These are phyloP conservation scores for Penicillium paneum DNA, from an alignment of 2,329 filamentous ascomycete genomes.

Conservation along the genomic window DNA sequence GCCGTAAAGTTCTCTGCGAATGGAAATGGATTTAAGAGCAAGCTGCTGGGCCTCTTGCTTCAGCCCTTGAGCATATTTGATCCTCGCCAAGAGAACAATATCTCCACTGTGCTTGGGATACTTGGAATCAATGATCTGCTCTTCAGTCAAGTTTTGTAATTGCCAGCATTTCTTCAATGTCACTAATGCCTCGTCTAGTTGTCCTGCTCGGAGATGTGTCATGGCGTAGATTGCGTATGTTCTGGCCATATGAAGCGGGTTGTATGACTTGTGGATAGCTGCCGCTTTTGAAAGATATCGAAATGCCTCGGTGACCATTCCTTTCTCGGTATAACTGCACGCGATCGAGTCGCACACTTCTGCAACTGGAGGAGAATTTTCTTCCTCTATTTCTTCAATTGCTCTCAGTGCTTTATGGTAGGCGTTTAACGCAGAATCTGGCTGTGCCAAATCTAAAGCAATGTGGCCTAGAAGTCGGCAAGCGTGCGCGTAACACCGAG, in stretches of 20 bases:
- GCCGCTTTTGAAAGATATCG: neutral
- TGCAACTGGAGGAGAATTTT: neutral
- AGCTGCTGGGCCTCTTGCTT: neutral
- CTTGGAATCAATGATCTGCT: neutral
- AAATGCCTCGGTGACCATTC: neutral
- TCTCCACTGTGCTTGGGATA: neutral
- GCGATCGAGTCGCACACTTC: neutral
- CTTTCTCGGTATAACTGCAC: neutral
- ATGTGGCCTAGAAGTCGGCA: neutral
- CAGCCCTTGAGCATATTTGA: neutral
- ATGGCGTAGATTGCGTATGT: conserved; percentile 1
- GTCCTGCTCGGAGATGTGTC: neutral
- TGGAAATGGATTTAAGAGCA: neutral
- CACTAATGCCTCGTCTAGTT: neutral
- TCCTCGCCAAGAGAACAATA: neutral
- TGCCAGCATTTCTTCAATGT: neutral
- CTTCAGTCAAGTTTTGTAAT: neutral
- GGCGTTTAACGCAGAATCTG: neutral
- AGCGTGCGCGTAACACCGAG: neutral
- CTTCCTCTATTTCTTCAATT: neutral
- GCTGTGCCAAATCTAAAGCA: neutral
- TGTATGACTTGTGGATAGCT: neutral
- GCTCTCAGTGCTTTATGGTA: neutral
- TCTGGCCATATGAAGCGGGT: conserved; percentile 2
- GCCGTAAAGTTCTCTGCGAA: neutral